phyloP scores from a whole-genome alignment of 805 yeast genomes.

The Saccharomycopsis malanga region DNA sequence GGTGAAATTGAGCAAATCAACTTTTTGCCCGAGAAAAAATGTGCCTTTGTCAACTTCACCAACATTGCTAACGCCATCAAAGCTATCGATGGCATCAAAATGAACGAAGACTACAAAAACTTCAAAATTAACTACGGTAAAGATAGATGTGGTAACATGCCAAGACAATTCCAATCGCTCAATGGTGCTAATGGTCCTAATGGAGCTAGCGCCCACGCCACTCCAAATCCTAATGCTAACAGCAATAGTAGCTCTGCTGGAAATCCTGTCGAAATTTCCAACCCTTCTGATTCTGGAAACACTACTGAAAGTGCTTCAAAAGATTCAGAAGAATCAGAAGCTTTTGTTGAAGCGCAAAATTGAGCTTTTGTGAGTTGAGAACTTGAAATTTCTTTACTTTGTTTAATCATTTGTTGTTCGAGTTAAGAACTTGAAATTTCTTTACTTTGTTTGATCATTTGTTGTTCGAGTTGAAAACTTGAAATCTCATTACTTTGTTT shows the following conservation, averaged over 20 bases:
- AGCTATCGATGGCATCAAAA: slow-evolving; percentile 87
- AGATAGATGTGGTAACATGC: slow-evolving; percentile 92
- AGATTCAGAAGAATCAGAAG: slow-evolving; percentile 10
- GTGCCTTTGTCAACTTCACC: slow-evolving; percentile 89
- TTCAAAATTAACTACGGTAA: slow-evolving; percentile 88
- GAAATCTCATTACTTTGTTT: not conserved
- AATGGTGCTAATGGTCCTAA: not conserved
- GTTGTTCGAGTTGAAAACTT: no score
- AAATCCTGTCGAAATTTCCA: not conserved
- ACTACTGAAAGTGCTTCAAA: slow-evolving; percentile 6
- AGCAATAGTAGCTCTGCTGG: not conserved
- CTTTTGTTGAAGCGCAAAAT: slow-evolving; percentile 17
- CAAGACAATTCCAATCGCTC: slow-evolving; percentile 50
- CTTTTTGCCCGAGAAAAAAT: slow-evolving; percentile 71
- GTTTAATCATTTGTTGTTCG: not conserved
- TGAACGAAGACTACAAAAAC: slow-evolving; percentile 57
- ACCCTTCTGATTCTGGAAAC: slow-evolving; percentile 7
- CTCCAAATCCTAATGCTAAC: not conserved
- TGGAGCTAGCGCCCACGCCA: not conserved
- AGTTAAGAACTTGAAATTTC: not conserved
- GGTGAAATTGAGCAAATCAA: slow-evolving; percentile 96
- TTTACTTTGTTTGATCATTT: not conserved
- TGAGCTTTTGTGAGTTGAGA: not conserved
- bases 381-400: not conserved
- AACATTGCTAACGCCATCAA: slow-evolving; percentile 85